A percentile compares a stretch with the other conserved stretches of the same genome.
Evolutionary conservation across 768 basidiomycete genomes (phyloP).

Genomic region (Russula compacta): DNA sequence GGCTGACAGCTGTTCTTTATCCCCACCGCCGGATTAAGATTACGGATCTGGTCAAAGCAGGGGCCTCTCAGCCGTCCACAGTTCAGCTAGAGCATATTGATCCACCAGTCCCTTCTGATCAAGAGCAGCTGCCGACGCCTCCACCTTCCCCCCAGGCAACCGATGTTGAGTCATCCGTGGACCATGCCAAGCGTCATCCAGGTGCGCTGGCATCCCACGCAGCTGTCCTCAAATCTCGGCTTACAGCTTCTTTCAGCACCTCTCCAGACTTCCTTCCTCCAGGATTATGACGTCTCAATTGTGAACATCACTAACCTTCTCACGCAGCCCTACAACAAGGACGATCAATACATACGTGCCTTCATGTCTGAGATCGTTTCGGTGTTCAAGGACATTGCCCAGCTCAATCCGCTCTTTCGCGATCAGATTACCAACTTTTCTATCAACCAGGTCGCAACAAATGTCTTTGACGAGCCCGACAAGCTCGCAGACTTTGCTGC

Average conservation of each 20-base stretch:
- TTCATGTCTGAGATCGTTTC: conserved; percentile 95
- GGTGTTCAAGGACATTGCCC: conserved; percentile 97
- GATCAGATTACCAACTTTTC: conserved; percentile 97
- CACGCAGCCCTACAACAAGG: conserved; percentile 80
- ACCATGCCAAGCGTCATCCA: conserved; percentile 16
- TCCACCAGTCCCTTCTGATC: conserved; percentile 29
- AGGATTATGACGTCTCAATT: conserved; percentile 74
- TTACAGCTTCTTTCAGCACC: conserved; percentile 34
- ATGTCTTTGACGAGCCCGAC: conserved; percentile 96
- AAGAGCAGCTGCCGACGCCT: conserved; percentile 37
- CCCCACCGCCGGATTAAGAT: conserved; percentile 88
- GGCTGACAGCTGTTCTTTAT: conserved; percentile 90
- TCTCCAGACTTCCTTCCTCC: conserved; percentile 78
- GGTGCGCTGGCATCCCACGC: neutral
- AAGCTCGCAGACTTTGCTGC: conserved; percentile 97
- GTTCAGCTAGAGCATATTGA: conserved; percentile 30
- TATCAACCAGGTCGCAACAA: conserved; percentile 84
- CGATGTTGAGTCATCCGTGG: conserved; percentile 3
- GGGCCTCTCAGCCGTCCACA: conserved; percentile 29
- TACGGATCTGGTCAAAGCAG: conserved; percentile 73
- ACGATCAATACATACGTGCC: conserved; percentile 90
- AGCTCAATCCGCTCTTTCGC: conserved; percentile 93
- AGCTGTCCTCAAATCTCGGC: neutral
- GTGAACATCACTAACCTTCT: conserved; percentile 79
- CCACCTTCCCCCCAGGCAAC: conserved; percentile 30